Evolutionary conservation across 768 basidiomycete species (phyloP).

Genomic region (Hirschioporus abietinus): DNA sequence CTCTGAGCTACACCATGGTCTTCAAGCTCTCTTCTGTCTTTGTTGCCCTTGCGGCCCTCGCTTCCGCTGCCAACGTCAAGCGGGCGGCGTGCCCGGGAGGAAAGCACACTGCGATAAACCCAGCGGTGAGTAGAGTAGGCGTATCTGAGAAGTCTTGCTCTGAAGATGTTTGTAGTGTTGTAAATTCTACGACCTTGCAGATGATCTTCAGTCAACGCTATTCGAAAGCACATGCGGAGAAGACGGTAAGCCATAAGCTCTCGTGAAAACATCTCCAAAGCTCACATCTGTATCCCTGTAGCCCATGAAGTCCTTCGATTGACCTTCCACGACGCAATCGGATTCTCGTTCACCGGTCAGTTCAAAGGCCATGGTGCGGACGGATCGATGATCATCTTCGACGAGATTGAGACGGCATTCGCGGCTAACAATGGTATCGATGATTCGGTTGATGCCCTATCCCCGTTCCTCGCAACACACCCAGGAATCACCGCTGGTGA

Average conservation of each 20-base stretch:
- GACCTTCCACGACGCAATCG: conserved; percentile 10
- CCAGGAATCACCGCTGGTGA: conserved; percentile 15
- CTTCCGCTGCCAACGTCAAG: conserved; percentile 3
- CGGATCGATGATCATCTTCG: conserved; percentile 8
- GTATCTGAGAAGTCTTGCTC: neutral
- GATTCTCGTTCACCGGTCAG: conserved; percentile 5
- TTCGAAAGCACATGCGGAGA: conserved; percentile 1
- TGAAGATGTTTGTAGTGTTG: conserved; percentile 5
- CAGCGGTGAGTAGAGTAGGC: neutral
- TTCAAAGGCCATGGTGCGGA: conserved; percentile 5
- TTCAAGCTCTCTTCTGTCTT: conserved; percentile 4
- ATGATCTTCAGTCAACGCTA: conserved; percentile 9
- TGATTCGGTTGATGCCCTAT: conserved; percentile 19
- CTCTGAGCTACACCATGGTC: neutral
- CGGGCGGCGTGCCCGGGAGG: conserved; percentile 11
- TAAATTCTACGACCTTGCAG: conserved; percentile 13
- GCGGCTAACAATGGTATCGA: conserved; percentile 21
- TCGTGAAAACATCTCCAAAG: neutral
- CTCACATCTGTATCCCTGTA: neutral
- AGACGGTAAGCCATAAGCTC: neutral
- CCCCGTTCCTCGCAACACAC: conserved; percentile 16
- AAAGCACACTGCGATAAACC: conserved; percentile 8
- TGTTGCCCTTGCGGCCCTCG: conserved; percentile 4
- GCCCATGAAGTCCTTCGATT: conserved; percentile 5
- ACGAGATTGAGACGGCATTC: conserved; percentile 11